Evolutionary conservation across 108 stramenopile species (phyloP).

Genomic region (Skeletonema potamos): DNA sequence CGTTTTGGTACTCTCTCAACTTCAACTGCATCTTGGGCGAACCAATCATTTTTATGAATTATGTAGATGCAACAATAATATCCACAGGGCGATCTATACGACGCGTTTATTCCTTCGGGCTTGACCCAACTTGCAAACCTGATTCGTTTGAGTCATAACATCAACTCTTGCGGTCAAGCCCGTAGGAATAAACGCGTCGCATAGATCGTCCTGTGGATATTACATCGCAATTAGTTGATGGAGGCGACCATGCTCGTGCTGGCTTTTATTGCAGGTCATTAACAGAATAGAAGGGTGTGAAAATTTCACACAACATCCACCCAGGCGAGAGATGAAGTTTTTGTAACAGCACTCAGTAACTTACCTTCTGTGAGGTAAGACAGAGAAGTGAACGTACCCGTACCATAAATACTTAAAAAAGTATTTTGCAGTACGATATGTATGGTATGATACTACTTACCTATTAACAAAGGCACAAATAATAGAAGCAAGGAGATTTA

Average conservation of each 20-base stretch:
- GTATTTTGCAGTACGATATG: too few species aligned
- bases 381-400: too few species aligned
- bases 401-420: too few species aligned
- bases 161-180: too few species aligned
- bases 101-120: background rate
- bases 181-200: background rate
- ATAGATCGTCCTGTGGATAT: background rate
- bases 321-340: too few species aligned
- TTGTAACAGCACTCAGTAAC: too few species aligned
- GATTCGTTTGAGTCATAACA: too few species aligned
- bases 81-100: background rate
- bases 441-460: too few species aligned
- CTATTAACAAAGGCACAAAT: too few species aligned
- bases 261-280: background rate
- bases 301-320: background rate
- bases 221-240: background rate
- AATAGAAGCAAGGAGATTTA: too few species aligned
- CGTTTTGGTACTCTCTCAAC: conserved; percentile 37
- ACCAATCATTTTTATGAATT: conserved; percentile 4
- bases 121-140: background rate
- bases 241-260: background rate
- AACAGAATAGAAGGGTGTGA: background rate
- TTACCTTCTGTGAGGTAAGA: too few species aligned
- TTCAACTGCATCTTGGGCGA: background rate
- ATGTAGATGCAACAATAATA: background rate